phyloP scores from a whole-genome alignment of 768 basidiomycete species.

The Lentinula lateritia region DNA sequence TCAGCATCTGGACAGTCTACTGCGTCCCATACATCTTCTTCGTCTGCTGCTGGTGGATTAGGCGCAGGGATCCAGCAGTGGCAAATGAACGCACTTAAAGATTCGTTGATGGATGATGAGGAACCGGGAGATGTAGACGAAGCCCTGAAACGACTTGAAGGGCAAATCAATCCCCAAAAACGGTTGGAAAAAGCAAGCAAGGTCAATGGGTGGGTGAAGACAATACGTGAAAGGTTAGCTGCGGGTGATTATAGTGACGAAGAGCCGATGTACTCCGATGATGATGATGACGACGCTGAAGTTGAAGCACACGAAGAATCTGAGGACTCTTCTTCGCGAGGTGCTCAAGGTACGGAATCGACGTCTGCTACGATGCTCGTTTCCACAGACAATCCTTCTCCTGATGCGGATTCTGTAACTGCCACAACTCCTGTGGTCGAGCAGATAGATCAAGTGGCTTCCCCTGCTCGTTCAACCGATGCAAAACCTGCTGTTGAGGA shows the following conservation, averaged over 20 bases:
- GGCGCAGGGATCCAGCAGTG: slow-evolving; percentile 63
- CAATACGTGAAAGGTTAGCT: slow-evolving; percentile 60
- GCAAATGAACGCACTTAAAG: slow-evolving; percentile 77
- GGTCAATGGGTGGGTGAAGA: slow-evolving; percentile 78
- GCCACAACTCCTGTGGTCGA: not conserved
- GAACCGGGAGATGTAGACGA: slow-evolving; percentile 71
- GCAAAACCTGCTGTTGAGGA: slow-evolving; percentile 53
- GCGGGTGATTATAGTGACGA: slow-evolving; percentile 62
- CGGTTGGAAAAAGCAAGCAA: slow-evolving; percentile 69
- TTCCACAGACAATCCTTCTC: slow-evolving; percentile 23
- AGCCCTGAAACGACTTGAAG: slow-evolving; percentile 76
- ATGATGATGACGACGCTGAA: slow-evolving; percentile 34
- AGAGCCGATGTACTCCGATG: slow-evolving; percentile 49
- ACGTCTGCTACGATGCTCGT: slow-evolving; percentile 25
- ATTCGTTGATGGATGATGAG: slow-evolving; percentile 70
- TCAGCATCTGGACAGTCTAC: slow-evolving; percentile 37
- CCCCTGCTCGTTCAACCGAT: slow-evolving; percentile 27
- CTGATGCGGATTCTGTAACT: slow-evolving; percentile 18
- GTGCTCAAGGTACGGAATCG: slow-evolving; percentile 1
- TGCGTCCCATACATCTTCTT: slow-evolving; percentile 35
- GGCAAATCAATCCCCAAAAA: slow-evolving; percentile 71
- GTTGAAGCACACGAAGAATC: slow-evolving; percentile 18
- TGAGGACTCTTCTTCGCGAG: not conserved
- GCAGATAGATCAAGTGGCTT: slow-evolving; percentile 18
- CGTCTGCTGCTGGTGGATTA: slow-evolving; percentile 26